Evolutionary conservation across 164 flowering plant species (phyloP), one percentile per base, ranked within the genome.

Genomic region (Houttuynia cordata): DNA sequence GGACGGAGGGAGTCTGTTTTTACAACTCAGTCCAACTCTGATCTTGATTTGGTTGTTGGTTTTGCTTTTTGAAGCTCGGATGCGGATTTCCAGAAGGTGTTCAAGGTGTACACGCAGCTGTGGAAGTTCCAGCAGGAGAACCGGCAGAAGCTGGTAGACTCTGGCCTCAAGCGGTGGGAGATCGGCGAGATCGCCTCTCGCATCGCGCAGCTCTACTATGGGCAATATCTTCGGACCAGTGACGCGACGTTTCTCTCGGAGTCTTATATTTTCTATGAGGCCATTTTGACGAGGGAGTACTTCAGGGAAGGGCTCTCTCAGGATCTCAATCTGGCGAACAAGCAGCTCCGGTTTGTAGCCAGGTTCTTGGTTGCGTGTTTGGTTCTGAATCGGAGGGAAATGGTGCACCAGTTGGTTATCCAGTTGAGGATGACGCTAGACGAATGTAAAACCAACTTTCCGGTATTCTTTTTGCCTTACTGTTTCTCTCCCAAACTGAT

Each of bases 81-180:
- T 63, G 69, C 81, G 15, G 86, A 86, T 67, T 89, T 89, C 62
- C 79, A 73, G 67, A 89, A 92, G 76, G 96, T 86, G 1, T 92
- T 89, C 76, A 84, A 84, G 65, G 81, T 84, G 25, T 92, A 92
- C 71, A 89, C 97, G 9, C 82, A 86, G 62, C 61, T 92, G 59
- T 92, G 98, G 97, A 92, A 89, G 72, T 89, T 77, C 67, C 98
- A 92, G 58, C 96, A 84, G 68, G 98, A 89, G 71, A 83, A 89
- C 70, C 74, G 97, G 60, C 91, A 82, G 69, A 84, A 84, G 65
- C 79, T 89, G 24, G 91, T 87, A 37, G 98, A 89, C 63, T 81
- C 88, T 17, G 98, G 98, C 51, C 65, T 92, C 17, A 87, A 85
- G 75, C 73, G 97, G 75, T 86, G 90, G 93, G 97, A 87, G 73